phyloP scores from a whole-genome alignment of 495 filamentous ascomycete species.

The Polyplosphaeria fusca region DNA sequence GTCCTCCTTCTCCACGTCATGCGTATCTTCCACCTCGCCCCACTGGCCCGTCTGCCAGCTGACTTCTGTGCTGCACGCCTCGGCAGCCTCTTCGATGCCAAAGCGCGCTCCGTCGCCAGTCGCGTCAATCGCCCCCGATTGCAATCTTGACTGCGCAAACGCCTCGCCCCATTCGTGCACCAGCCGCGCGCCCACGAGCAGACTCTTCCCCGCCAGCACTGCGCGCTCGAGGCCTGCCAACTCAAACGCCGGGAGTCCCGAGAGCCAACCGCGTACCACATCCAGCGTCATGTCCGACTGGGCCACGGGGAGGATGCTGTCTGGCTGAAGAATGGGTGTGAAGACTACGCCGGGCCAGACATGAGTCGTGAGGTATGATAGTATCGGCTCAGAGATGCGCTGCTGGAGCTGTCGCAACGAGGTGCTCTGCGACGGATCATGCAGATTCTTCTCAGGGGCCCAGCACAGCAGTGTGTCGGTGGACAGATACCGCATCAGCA shows the following conservation, averaged over 20 bases:
- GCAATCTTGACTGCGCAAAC: slow-evolving; percentile 46
- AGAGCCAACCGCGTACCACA: slow-evolving; percentile 76
- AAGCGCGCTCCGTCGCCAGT: slow-evolving; percentile 44
- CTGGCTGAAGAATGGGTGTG: slow-evolving; percentile 65
- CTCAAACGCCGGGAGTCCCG: slow-evolving; percentile 67
- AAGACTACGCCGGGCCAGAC: slow-evolving; percentile 88
- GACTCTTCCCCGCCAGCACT: slow-evolving; percentile 78
- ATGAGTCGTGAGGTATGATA: slow-evolving; percentile 62
- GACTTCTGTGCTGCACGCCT: slow-evolving; percentile 78
- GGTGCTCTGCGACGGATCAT: slow-evolving; percentile 41
- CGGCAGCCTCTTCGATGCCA: slow-evolving; percentile 69
- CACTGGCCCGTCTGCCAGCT: slow-evolving; percentile 85
- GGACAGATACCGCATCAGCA: slow-evolving; percentile 78
- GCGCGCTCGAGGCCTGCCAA: slow-evolving; percentile 82
- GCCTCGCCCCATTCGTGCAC: slow-evolving; percentile 86
- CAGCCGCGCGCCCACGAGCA: slow-evolving; percentile 72
- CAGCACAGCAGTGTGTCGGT: slow-evolving; percentile 95
- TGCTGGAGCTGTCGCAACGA: slow-evolving; percentile 72
- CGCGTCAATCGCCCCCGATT: no score
- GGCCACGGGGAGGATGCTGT: slow-evolving; percentile 64
- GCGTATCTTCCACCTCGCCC: slow-evolving; percentile 97
- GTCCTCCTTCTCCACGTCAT: slow-evolving; percentile 96
- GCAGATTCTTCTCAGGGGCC: slow-evolving; percentile 61
- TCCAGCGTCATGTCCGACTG: slow-evolving; percentile 72
- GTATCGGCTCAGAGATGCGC: slow-evolving; percentile 61